Percentiles rank a stretch among this genome's conserved stretches.
Evolutionary conservation across 768 basidiomycete species (phyloP).

Genomic region (Pleurotus djamor): DNA sequence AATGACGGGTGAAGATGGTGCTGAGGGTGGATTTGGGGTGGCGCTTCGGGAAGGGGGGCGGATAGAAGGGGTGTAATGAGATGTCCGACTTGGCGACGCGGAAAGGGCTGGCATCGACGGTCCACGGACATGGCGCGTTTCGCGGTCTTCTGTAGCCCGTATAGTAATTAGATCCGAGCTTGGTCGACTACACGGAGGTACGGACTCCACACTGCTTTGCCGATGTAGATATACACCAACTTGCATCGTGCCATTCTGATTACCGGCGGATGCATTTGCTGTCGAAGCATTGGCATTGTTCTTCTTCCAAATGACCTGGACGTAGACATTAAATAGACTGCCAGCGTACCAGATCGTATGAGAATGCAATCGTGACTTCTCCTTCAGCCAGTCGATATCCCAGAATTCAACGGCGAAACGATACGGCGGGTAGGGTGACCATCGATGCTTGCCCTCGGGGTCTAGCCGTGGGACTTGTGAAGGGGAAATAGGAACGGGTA

Average conservation of each 20-base stretch:
- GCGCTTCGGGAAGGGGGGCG: constrained; percentile 41
- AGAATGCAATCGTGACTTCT: constrained; percentile 82
- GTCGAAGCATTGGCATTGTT: constrained; percentile 10
- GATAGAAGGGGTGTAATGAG: constrained; percentile 45
- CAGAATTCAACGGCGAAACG: constrained; percentile 91
- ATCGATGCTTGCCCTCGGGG: constrained; percentile 43
- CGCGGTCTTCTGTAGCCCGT: constrained; percentile 9
- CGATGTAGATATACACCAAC: constrained; percentile 89
- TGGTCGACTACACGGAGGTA: constrained; percentile 71
- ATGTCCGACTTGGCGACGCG: constrained; percentile 24
- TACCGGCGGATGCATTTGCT: background rate
- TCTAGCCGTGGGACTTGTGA: constrained; percentile 27
- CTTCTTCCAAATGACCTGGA: constrained; percentile 87
- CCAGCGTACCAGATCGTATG: constrained; percentile 91
- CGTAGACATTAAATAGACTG: constrained; percentile 84
- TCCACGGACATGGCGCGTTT: constrained; percentile 20
- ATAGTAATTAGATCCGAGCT: constrained; percentile 8
- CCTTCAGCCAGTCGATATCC: constrained; percentile 77
- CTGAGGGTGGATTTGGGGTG: constrained; percentile 30
- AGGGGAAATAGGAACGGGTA: constrained; percentile 33
- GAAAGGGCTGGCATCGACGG: constrained; percentile 29
- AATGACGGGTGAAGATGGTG: constrained; percentile 16
- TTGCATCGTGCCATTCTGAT: constrained; percentile 36
- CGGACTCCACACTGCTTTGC: constrained; percentile 76
- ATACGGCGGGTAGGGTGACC: constrained; percentile 76